A percentile compares a stretch with the other conserved stretches of the same genome.
phyloP scores from a whole-genome alignment of 306 rosid species.

The Rubus parviflorus region DNA sequence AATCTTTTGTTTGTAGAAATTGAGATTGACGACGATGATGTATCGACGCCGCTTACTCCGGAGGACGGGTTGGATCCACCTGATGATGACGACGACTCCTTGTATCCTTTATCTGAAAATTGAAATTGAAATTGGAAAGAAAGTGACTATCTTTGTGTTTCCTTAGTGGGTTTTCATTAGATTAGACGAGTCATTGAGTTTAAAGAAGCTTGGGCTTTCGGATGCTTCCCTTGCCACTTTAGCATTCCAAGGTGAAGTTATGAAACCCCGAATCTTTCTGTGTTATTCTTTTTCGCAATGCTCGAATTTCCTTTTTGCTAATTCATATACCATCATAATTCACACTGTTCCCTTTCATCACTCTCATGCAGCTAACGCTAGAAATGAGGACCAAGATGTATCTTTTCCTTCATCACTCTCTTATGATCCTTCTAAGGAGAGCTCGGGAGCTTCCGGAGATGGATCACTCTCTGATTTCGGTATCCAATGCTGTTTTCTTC shows the following conservation, averaged over 20 bases:
- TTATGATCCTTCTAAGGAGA: conserved; percentile 22
- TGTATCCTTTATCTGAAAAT: conserved; percentile 47
- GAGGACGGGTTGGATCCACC: neutral
- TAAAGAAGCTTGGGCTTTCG: conserved; percentile 73
- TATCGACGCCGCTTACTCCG: conserved; percentile 17
- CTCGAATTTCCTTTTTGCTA: neutral
- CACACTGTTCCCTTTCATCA: neutral
- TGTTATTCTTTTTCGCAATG: neutral
- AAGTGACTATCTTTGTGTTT: neutral
- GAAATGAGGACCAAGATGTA: conserved; percentile 31
- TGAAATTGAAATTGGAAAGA: conserved; percentile 1
- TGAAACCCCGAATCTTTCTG: neutral
- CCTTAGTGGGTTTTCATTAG: conserved; percentile 40
- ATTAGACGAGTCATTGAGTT: conserved; percentile 71
- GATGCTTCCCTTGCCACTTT: conserved; percentile 78
- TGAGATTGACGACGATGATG: conserved; percentile 47
- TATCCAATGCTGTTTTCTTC: conserved; percentile 20
- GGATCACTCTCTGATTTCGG: conserved; percentile 33
- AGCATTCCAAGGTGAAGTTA: conserved; percentile 63
- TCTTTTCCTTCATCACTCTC: conserved; percentile 20
- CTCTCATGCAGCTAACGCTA: conserved; percentile 33
- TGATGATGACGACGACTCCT: conserved; percentile 59
- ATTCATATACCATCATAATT: neutral
- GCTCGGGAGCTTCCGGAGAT: conserved; percentile 25
- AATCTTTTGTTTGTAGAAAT: conserved; percentile 27